Percentiles rank a stretch among this genome's conserved stretches.
Evolutionary conservation across 2,329 filamentous ascomycete species (phyloP).

Genomic region (Neonectria faginata): DNA sequence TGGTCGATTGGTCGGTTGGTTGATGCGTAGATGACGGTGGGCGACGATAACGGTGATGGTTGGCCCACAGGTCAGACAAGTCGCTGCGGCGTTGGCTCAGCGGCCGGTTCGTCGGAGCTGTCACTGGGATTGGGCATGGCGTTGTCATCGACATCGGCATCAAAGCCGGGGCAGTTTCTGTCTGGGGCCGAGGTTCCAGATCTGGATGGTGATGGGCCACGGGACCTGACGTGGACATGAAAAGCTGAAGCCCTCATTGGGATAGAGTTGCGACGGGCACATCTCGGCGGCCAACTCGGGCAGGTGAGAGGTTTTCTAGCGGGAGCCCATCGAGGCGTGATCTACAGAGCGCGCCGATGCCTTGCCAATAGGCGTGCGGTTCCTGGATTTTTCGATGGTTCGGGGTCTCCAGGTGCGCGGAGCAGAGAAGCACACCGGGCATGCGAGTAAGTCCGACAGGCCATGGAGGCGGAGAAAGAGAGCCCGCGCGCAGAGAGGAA

Average conservation of each 20-base stretch:
- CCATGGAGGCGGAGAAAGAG: background rate
- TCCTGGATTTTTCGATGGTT: background rate
- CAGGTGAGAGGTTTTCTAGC: constrained; percentile 16
- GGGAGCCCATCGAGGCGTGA: background rate
- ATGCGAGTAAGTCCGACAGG: background rate
- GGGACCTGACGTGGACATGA: background rate
- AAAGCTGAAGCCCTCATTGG: constrained; percentile 6
- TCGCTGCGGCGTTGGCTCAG: background rate
- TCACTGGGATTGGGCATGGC: constrained; percentile 6
- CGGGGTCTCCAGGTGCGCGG: no score
- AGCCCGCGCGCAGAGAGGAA: background rate
- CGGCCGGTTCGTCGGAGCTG: constrained; percentile 6
- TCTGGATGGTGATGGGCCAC: constrained; percentile 4
- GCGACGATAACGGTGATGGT: constrained; percentile 11
- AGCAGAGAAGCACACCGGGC: background rate
- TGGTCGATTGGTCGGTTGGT: constrained; percentile 13
- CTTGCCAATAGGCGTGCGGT: background rate
- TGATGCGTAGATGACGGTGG: background rate
- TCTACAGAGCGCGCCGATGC: background rate
- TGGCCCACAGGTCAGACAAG: constrained; percentile 9
- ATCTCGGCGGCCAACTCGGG: constrained; percentile 23
- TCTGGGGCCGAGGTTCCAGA: constrained; percentile 16
- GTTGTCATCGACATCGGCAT: constrained; percentile 7
- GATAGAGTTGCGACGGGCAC: constrained; percentile 28
- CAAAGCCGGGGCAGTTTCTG: background rate